Conservation (phyloP, 2,329 filamentous ascomycete genomes). For the Didymella sp. region DNA sequence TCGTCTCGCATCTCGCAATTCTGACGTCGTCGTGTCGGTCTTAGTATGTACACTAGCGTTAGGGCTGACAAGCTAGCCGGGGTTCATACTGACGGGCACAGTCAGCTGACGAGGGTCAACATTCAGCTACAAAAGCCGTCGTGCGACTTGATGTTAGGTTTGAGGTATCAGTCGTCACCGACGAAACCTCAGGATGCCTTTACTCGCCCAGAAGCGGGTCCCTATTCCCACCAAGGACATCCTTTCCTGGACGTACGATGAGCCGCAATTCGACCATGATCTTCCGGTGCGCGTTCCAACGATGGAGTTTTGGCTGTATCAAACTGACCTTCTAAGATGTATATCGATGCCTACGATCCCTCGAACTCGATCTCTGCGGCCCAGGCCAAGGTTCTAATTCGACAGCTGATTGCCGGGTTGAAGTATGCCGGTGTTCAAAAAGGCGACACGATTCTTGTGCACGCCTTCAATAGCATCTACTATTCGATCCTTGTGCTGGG, state of each 20-base stretch:
- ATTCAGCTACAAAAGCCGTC: neutral
- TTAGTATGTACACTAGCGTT: neutral
- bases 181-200: neutral
- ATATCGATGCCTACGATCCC: neutral
- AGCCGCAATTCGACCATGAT: neutral
- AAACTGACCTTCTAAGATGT: neutral
- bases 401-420: neutral
- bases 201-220: neutral
- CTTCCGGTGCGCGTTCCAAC: neutral
- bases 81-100: neutral
- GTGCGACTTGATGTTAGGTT: neutral
- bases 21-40: too few relatives aligned
- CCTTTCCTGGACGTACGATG: neutral
- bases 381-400: neutral
- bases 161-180: neutral
- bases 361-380: neutral
- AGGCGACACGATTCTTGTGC: neutral
- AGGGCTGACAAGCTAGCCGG: neutral
- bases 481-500: constrained; percentile 30
- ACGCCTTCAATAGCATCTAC: neutral
- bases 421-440: neutral
- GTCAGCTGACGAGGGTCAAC: neutral
- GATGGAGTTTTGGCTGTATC: too few relatives aligned
- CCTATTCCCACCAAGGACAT: neutral
- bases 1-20: too few relatives aligned